Evolutionary conservation across 257 asterid genomes (phyloP).

Genomic region (Misopates orontium): DNA sequence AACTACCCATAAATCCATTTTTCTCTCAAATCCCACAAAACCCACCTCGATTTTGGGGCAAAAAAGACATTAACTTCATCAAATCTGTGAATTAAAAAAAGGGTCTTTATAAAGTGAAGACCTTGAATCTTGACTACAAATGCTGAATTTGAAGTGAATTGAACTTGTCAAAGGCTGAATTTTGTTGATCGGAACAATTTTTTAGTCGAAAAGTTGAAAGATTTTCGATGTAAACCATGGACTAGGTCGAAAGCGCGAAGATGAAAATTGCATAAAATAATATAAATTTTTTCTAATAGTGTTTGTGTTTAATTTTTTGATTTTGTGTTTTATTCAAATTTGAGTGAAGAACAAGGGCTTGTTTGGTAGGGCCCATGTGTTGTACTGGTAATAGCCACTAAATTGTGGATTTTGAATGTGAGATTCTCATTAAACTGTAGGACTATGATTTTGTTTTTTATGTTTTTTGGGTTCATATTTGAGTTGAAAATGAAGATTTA

Average conservation of each 20-base stretch:
- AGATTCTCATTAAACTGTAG: slow-evolving; percentile 30
- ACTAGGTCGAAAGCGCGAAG: slow-evolving; percentile 33
- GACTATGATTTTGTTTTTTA: neutral
- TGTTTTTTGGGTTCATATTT: neutral
- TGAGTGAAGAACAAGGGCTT: slow-evolving; percentile 27
- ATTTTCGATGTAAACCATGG: slow-evolving; percentile 31
- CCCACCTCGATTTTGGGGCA: slow-evolving; percentile 15
- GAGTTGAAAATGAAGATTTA: neutral
- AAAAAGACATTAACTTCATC: slow-evolving; percentile 5
- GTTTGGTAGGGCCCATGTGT: slow-evolving; percentile 26
- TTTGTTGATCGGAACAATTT: neutral
- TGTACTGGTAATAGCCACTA: slow-evolving; percentile 34
- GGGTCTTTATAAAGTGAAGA: too few relatives aligned
- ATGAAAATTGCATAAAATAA: slow-evolving; percentile 26
- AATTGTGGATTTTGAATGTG: slow-evolving; percentile 35
- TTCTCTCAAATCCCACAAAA: slow-evolving; percentile 9
- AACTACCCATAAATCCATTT: slow-evolving; percentile 78
- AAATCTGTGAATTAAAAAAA: neutral
- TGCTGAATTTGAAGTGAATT: slow-evolving; percentile 16
- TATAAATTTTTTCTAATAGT: too few relatives aligned
- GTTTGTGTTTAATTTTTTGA: neutral
- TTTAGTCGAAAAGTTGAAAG: neutral
- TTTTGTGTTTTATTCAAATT: neutral
- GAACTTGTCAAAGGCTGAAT: slow-evolving; percentile 14
- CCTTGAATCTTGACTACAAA: slow-evolving; percentile 6